Evolutionary conservation across 768 basidiomycete genomes (phyloP).

Genomic region (Tricholoma matsutake): DNA sequence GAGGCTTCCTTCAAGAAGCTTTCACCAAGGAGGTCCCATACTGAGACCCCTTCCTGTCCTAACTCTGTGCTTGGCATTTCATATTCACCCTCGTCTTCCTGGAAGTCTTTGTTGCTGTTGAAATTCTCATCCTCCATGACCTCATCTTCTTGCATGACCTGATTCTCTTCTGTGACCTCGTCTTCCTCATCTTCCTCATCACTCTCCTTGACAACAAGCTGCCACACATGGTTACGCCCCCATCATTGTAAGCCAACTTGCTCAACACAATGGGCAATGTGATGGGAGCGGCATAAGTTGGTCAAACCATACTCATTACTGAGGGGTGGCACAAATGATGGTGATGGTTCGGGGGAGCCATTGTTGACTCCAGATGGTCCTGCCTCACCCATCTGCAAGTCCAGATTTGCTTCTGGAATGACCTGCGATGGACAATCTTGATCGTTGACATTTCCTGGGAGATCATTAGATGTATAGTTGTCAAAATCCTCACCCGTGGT

Average conservation of each 20-base stretch:
- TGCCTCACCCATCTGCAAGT: background rate
- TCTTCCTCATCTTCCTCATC: background rate
- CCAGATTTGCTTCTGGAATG: background rate
- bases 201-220: background rate
- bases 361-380: no score
- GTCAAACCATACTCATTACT: no score
- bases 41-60: background rate
- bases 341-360: no score
- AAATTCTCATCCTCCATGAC: background rate
- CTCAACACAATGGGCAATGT: background rate
- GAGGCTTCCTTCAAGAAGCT: conserved; percentile 3
- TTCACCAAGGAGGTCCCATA: conserved; percentile 1
- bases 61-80: background rate
- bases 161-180: background rate
- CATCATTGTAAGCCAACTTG: background rate
- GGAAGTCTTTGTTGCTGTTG: background rate
- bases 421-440: background rate
- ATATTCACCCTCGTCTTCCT: background rate
- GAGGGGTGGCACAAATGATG: no score
- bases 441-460: background rate
- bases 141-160: background rate
- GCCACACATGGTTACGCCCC: background rate
- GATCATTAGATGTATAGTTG: background rate
- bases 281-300: no score
- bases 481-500: background rate